A percentile compares a stretch with the other conserved stretches of the same genome.
These are phyloP conservation scores for Salix dunnii DNA, from an alignment of 345 rosid genomes.

Conservation along the genomic window DNA sequence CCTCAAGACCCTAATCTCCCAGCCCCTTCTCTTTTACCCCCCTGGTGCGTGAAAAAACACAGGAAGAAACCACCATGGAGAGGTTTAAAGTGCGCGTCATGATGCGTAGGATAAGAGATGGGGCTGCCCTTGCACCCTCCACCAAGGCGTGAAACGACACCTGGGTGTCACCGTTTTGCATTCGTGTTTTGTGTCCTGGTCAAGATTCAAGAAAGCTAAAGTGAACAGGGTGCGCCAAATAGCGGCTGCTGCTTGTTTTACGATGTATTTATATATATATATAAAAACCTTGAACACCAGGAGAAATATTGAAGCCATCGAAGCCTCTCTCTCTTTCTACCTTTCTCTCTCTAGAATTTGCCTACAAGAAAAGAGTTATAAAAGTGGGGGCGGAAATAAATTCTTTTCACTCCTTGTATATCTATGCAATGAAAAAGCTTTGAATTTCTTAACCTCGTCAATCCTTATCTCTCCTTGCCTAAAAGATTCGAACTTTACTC, in stretches of 20 bases:
- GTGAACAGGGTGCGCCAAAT: constrained; percentile 20
- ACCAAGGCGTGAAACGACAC: neutral
- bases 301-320: constrained; percentile 2
- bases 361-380: neutral
- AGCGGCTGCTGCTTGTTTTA: constrained; percentile 2
- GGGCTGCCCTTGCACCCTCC: neutral
- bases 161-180: neutral
- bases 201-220: constrained; percentile 19
- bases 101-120: constrained; percentile 27
- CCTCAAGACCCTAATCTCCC: neutral
- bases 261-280: neutral
- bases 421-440: neutral
- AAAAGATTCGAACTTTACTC: constrained; percentile 12
- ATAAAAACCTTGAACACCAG: neutral
- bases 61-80: neutral
- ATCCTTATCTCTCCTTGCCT: neutral
- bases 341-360: constrained; percentile 4
- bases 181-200: constrained; percentile 7
- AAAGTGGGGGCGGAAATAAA: neutral
- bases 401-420: neutral
- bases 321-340: neutral
- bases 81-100: constrained; percentile 34
- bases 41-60: neutral
- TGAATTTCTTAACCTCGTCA: neutral
- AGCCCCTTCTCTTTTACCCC: neutral